Percentiles rank a stretch among this genome's conserved stretches.
Conservation (phyloP, 805 yeast genomes). For the Saturnispora gosingensis region DNA sequence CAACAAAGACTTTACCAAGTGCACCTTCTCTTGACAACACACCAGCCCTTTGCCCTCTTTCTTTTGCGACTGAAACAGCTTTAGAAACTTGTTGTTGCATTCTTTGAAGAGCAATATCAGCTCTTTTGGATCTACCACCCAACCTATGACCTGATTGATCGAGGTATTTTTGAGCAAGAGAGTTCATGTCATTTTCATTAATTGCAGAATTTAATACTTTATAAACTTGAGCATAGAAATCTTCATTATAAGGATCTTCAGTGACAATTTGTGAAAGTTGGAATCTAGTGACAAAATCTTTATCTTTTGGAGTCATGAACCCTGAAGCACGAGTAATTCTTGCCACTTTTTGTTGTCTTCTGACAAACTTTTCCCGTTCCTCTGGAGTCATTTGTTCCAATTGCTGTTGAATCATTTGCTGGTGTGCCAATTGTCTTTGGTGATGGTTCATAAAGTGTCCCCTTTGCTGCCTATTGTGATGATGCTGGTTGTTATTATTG, state of each 20-base stretch:
- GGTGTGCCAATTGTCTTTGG: slow-evolving; percentile 21
- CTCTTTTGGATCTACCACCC: slow-evolving; percentile 77
- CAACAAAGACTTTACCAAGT: slow-evolving; percentile 73
- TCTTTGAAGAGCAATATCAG: slow-evolving; percentile 86
- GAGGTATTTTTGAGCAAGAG: slow-evolving; percentile 87
- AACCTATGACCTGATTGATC: slow-evolving; percentile 87
- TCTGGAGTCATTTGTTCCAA: slow-evolving; percentile 50
- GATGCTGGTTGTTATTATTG: not conserved
- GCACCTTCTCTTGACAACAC: slow-evolving; percentile 71
- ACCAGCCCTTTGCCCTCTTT: slow-evolving; percentile 55
- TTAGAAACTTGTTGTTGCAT: slow-evolving; percentile 97
- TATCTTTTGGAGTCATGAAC: slow-evolving; percentile 94
- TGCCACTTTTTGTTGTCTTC: slow-evolving; percentile 66
- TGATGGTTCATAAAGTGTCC: slow-evolving; percentile 8
- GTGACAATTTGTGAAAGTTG: slow-evolving; percentile 94
- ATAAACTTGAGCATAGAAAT: slow-evolving; percentile 89
- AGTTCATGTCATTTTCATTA: slow-evolving; percentile 52
- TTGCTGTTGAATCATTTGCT: slow-evolving; percentile 24
- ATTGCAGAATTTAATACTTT: slow-evolving; percentile 59
- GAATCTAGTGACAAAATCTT: slow-evolving; percentile 88
- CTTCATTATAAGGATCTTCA: slow-evolving; percentile 95
- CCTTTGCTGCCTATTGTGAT: slow-evolving; percentile 17
- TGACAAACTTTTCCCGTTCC: slow-evolving; percentile 57
- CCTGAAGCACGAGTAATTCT: slow-evolving; percentile 78
- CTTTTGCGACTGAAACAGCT: slow-evolving; percentile 92